Evolutionary conservation across 495 filamentous ascomycete species (phyloP), one percentile per base, ranked within the genome.

Genomic region (Tuber calosporum): DNA sequence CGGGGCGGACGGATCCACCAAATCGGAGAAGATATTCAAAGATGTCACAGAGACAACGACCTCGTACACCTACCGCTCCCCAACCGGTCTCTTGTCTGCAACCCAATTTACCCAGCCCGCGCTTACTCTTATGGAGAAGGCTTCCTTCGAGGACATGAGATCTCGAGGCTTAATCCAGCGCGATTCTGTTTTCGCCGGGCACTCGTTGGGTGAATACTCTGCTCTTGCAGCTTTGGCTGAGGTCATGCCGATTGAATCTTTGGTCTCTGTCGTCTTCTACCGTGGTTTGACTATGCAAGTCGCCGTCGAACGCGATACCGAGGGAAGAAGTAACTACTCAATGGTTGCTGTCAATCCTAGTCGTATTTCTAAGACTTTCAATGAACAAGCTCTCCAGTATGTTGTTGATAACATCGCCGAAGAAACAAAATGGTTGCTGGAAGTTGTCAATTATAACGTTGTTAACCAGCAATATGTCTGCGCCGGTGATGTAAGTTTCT

Each of bases 11-110:
- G 95, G 95, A 13, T 87, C 88, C 7, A 91, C 94, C 84, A 97
- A 97, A 84, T 97, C 96, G 1, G 95, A 99, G 85, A 96, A 95
- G 85, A 98, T 99, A 81, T 99, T 99, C 89, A 98, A 98, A 85
- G 93, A 95, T 77, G 92, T 98, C 72, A 86, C 91, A 77, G 94
- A 97, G 83, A 90, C 86, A 80, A 97, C 95, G 0, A 90, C 91
- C 2, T 97, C 92, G 0, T 98, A 98, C 86, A 97, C 95, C 20
- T 98, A 98, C 86, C 91, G 92, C 39, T 98, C 95, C 20, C 95
- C 95, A 4, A 94, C 92, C 0, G 95, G 95, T 78, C 90, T 99
- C 41, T 88, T 99, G 41, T 99, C 96, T 34, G 95, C 95, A 15
- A 99, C 95, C 20, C 95, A 99, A 80, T 99, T 99, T 85, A 98